phyloP scores from a whole-genome alignment of 2,329 filamentous ascomycete species.

The Aureobasidium uvarum region DNA sequence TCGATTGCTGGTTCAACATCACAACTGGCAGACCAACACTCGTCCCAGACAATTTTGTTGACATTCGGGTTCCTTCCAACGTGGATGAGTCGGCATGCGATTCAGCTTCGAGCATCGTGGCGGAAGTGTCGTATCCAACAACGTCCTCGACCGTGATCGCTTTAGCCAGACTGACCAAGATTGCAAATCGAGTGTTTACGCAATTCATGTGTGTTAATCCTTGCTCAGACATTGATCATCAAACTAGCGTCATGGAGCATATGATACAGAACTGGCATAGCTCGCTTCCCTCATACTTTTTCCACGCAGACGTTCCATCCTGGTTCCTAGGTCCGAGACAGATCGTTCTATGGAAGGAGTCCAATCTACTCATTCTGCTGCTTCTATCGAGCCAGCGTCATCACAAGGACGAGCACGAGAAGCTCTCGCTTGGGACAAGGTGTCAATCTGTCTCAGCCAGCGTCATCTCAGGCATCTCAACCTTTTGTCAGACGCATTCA shows the following conservation, averaged over 20 bases:
- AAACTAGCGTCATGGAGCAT: constrained; percentile 30
- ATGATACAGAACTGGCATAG: constrained; percentile 30
- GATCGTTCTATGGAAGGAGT: constrained; percentile 32
- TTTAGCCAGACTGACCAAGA: constrained; percentile 30
- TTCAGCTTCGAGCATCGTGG: constrained; percentile 15
- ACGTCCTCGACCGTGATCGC: constrained; percentile 30
- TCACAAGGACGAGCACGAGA: constrained; percentile 28
- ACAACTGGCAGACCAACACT: constrained; percentile 52
- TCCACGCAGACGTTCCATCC: constrained; percentile 26
- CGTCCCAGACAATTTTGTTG: constrained; percentile 47
- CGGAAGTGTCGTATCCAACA: constrained; percentile 29
- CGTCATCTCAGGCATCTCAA: constrained; percentile 27
- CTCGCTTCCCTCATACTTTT: constrained; percentile 31
- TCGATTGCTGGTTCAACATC: constrained; percentile 51
- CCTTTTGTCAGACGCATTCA: constrained; percentile 29
- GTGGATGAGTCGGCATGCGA: constrained; percentile 42
- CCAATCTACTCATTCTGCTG: constrained; percentile 31
- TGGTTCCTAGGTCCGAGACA: constrained; percentile 32
- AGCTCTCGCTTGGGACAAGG: constrained; percentile 28
- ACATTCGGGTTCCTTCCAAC: constrained; percentile 47
- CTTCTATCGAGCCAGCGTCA: constrained; percentile 29
- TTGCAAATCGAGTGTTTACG: constrained; percentile 31
- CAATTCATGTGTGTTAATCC: constrained; percentile 28
- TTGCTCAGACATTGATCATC: constrained; percentile 28
- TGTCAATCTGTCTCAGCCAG: constrained; percentile 29